Evolutionary conservation across 768 basidiomycete genomes (phyloP), one percentile per base, ranked within the genome.

Genomic region (Kwoniella sp.): DNA sequence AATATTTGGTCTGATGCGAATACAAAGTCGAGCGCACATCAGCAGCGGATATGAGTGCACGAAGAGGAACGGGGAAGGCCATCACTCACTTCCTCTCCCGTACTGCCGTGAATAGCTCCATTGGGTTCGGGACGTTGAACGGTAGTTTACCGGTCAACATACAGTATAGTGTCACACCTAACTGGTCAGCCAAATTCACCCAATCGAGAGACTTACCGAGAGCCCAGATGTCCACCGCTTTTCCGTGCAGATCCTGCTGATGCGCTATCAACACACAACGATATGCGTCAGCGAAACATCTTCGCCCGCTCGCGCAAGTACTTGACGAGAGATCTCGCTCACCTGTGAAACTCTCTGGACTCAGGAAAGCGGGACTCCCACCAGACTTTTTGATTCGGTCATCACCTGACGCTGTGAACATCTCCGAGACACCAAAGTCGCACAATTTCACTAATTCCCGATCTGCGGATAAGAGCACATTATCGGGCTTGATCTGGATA

Each of bases 401-500:
- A 57, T 82, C 81, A 5, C 76, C 79, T 5, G 60, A 41, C 23
- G 63, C 64, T 5, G 68, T 66, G 52, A 82, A 82, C 78, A 81
- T 78, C 58, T 82, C 80, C 15, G 77, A 79, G 1, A 82, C 81
- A 25, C 81, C 81, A 67, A 82, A 82, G 62, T 82, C 81, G 62
- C 81, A 82, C 25, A 82, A 62, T 60, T 82, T 82, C 62, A 80
- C 79, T 1, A 66, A 64, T 45, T 72, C 41, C 5, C 67, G 64
- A 61, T 81, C 77, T 5, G 63, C 70, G 7, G 78, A 76, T 4
- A 81, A 63, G 8, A 82, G 68, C 47, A 82, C 70, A 62, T 82
- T 82, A 52, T 82, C 81, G 22, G 81, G 80, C 66, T 82, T 80
- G 70, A 79, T 72, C 77, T 79, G 53, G 0, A 34, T 9, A 29